Base-by-base conservation (phyloP, 1,139 yeast genomes). In the Scheffersomyces lignicola region DNA sequence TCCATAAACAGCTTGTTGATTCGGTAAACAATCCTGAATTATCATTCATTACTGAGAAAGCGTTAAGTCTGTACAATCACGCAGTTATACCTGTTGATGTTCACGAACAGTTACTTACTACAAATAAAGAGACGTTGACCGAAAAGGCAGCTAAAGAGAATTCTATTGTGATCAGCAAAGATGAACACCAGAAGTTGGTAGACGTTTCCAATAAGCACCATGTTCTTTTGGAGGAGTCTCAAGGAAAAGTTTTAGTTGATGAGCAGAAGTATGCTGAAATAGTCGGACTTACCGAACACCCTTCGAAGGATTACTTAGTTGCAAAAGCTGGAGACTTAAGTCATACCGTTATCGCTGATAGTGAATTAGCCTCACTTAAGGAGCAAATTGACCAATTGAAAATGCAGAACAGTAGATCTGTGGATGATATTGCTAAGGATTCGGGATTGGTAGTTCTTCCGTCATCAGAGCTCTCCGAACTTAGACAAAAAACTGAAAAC, bases 281-380 rank as follows among this genome's bases (percentile, higher is more conserved):
- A 25, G 23, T 34, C 4, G 12, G 33, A 22, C 17, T 36, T 14
- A 24, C 13, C 18, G 20, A 16, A 15, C 23, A 7, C 24, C 60
- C 66, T 5, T 34, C 52, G 2, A 25, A 54, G 13, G 55, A 52
- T 6, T 42, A 56, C 13, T 46, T 62, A 14, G 47, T 42, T 3
- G 36, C 34, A 2, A 38, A 43, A 30, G 46, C 44, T 5, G 36
- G 42, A 3, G 38, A 34, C 10, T 40, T 31, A 7, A 51, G 53
- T 3, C 37, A 48, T 37, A 43, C 48, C 4, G 49, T 58, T 4
- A n/a, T 63, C 3, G 43, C 57, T 2, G 32, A 36, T 10, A 44
- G 38, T 2, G 59, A 58, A 24, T 44, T 45, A 17, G 36, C 31
- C 2, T 20, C 38, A 6, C n/a, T 40, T 60, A 35, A 38, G 41